Evolutionary conservation across 2,329 filamentous ascomycete genomes (phyloP), one percentile per base, ranked within the genome.

Genomic region (Diplodia seriata): DNA sequence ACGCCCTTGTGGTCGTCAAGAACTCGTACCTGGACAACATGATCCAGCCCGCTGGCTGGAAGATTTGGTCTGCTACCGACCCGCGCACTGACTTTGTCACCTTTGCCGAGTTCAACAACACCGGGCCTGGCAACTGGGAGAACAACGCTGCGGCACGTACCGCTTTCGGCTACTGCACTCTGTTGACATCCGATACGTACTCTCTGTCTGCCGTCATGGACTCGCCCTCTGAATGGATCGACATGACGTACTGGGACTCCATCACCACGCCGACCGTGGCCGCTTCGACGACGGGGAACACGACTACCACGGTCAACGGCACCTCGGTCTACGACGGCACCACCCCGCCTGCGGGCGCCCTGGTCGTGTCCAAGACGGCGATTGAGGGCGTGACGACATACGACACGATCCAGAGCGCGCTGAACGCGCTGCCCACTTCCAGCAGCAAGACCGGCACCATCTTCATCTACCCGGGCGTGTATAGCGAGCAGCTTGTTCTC

Each of bases 11-110:
- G 3, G 76, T 80, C 2, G 80, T 85, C 72, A 84, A 85, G 74
- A 76, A 80, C 62, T 84, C 83, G 0, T 74, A 75, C 36, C 77
- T 90, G 74, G 80, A 79, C 7, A 75, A 78, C 33, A 85, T 88
- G n/a, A 82, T 90, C 70, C 86, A 87, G 71, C 69, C 81, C 0
- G 83, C 82, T 0, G 88, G 87, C 0, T 89, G 88, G 87, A 74
- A 9, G 76, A 75, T 43, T 7, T 54, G 47, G 66, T 40, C 38
- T 75, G 84, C 51, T 1, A 36, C 12, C 26, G 83, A 88, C 1
- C 74, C 62, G 40, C 29, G 65, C 23, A 56, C 68, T 49, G 23
- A 68, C 66, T 33, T 53, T 61, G 56, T 67, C 49, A 26, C n/a
- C 15, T 68, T 68, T 26, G 66, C 33, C 15, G 87, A 89, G 78